Evolutionary conservation across 2,329 filamentous ascomycete genomes (phyloP).

Genomic region (Ophiognomonia clavigignenti-juglandacearum): DNA sequence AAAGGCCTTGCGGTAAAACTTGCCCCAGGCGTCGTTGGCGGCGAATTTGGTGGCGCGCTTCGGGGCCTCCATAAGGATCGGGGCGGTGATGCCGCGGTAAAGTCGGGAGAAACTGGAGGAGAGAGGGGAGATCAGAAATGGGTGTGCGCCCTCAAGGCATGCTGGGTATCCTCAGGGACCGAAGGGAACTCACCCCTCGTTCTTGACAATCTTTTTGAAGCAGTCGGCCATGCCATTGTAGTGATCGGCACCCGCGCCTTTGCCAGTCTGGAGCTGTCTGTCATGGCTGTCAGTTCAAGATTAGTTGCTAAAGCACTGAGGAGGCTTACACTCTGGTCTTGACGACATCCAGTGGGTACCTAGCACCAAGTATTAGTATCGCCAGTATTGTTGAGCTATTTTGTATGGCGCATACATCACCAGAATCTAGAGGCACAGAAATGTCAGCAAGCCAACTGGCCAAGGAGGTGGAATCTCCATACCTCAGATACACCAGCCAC

Average conservation of each 20-base stretch:
- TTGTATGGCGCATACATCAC: constrained; percentile 61
- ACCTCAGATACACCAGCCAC: constrained; percentile 98
- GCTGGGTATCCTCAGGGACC: background rate
- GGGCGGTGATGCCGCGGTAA: constrained; percentile 92
- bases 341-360: constrained; percentile 98
- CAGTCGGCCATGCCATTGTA: constrained; percentile 99
- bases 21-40: constrained; percentile 97
- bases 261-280: constrained; percentile 82
- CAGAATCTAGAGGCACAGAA: constrained; percentile 59
- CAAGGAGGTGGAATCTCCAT: constrained; percentile 32
- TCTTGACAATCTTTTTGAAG: constrained; percentile 92
- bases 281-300: constrained; percentile 10
- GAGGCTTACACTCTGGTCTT: constrained; percentile 86
- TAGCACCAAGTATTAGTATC: constrained; percentile 32
- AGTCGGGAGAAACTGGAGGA: constrained; percentile 69
- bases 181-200: constrained; percentile 74
- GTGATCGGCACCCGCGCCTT: constrained; percentile 66
- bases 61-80: constrained; percentile 84
- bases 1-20: constrained; percentile 86
- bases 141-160: background rate
- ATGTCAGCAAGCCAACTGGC: constrained; percentile 22
- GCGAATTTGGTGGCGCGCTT: constrained; percentile 98
- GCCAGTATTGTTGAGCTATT: constrained; percentile 9
- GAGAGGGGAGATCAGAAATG: constrained; percentile 10
- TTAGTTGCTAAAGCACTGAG: background rate